Evolutionary conservation across 768 basidiomycete species (phyloP).

Genomic region (Lactarius sp.): DNA sequence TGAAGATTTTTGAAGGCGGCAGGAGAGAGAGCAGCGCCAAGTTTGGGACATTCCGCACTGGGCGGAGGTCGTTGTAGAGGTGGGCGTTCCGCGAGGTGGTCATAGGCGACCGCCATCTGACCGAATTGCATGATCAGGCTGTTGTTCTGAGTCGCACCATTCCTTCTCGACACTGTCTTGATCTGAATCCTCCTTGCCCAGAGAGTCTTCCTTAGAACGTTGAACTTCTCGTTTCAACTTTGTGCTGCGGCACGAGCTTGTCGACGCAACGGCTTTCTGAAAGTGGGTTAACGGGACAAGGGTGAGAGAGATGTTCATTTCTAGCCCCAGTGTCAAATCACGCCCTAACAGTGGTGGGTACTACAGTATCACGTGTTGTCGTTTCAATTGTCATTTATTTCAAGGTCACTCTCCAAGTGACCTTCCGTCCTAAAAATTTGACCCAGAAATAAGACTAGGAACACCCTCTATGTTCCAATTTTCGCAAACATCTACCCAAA

Average conservation of each 20-base stretch:
- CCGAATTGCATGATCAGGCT: background rate
- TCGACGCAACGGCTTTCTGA: conserved; percentile 1
- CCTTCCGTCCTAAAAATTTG: too few species aligned
- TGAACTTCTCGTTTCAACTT: conserved; percentile 2
- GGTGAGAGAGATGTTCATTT: background rate
- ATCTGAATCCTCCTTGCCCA: background rate
- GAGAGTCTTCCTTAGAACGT: conserved; percentile 3
- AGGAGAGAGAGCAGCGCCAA: background rate
- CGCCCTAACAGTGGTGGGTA: conserved; percentile 14
- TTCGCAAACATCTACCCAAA: too few species aligned
- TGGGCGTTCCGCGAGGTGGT: conserved; percentile 13
- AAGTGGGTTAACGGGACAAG: background rate
- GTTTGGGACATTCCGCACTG: background rate
- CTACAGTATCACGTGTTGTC: conserved; percentile 46
- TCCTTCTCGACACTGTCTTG: background rate
- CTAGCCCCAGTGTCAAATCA: background rate
- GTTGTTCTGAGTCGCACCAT: conserved; percentile 4
- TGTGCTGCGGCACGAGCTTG: conserved; percentile 2
- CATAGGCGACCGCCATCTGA: background rate
- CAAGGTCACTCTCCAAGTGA: too few species aligned
- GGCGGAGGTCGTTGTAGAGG: background rate
- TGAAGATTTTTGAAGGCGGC: background rate
- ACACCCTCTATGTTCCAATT: too few species aligned
- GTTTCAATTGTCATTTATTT: too few species aligned
- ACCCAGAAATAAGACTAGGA: too few species aligned